Base-by-base conservation (phyloP, 805 yeast genomes). In the Wickerhamomyces pijperi region DNA sequence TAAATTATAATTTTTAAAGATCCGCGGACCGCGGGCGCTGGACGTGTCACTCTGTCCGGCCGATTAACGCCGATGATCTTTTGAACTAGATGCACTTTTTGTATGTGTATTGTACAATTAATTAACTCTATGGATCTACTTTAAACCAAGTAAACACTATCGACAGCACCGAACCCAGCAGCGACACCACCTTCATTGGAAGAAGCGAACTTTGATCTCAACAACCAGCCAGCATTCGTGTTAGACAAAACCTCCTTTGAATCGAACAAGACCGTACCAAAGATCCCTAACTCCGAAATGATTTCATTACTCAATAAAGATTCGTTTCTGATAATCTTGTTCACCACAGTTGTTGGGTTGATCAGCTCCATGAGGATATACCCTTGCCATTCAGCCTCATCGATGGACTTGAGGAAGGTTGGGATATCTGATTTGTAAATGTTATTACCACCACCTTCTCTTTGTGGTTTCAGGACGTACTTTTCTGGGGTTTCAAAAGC, bases 381-480 rank as follows among this genome's bases (percentile, higher is more conserved):
- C 0, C 86, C 95, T 19, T 75, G 78, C 97, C 97, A 90, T 31
- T 82, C 82, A 16, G 67, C 61, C 51, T 81, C 76, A 11, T 78
- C 76, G 11, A 84, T 51, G 0, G 64, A 47, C 12, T 67, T 54
- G 50, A 92, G 61, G 53, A 85, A 90, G 0, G 45, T 64, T 1
- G 96, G 95, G 42, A 92, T 92, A 50, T 85, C 82, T 29, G 76
- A 75, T 52, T 84, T 83, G 61, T 92, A 92, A 39, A 92, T 74
- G 56, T 92, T 92, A 59, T 92, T 87, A 16, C 98, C 98, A 35
- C 99, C 99, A 32, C 99, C 99, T 65, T 92, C 99, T 64, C 99
- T 74, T 61, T 92, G 98, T 4, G 99, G 99, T 55, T 92, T 92
- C 50, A 92, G 68, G 1, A 92, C 99, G 56, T 66, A 92, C 19